Evolutionary conservation across 2,329 filamentous ascomycete genomes (phyloP), one percentile per base, ranked within the genome.

Genomic region (Colletotrichum neosansevieriae): DNA sequence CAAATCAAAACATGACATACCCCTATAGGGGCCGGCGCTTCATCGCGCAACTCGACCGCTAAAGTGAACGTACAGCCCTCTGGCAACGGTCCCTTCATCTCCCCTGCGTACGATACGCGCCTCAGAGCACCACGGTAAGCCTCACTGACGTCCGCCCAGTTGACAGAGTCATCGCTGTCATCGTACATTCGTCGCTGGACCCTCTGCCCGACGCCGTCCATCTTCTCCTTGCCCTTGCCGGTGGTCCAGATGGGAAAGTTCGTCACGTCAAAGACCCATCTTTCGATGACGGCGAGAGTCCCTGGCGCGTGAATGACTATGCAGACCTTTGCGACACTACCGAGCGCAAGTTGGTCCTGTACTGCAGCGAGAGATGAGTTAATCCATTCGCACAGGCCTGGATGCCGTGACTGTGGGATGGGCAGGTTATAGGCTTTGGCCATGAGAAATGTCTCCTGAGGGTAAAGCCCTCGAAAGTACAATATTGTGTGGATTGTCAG

Each of bases 401-500:
- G 93, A 79, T 97, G 94, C 66, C 94, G 91, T 69, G 89, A 95
- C 77, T 97, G 94, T 74, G 92, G 91, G 51, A 97, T 91, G 34
- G 93, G 87, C 67, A 94, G 90, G 80, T 95, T 94, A 84, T 94
- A 94, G 74, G 93, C 94, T 71, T 91, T 88, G 44, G 91, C 88
- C 47, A 91, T 89, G 66, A 95, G 87, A 81, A 97, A 98, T 40
- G 93, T 93, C 32, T 88, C 81, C 56, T 82, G 79, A 0, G 94
- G 94, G 79, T 98, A 98, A 75, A 97, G 88, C 68, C 80, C 80
- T 73, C 94, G 92, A 75, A 96, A 89, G 83, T 90, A 95, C 73
- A 97, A 88, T 74, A 98, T 90, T 67, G 93, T 93, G 84, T 98
- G 94, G 71, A 95, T 88, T 74, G 92, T 88, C 70, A 95, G 89